Evolutionary conservation across 1,284 basidiomycete genomes (phyloP), one percentile per base, ranked within the genome.

Genomic region (Mycena citricolor): DNA sequence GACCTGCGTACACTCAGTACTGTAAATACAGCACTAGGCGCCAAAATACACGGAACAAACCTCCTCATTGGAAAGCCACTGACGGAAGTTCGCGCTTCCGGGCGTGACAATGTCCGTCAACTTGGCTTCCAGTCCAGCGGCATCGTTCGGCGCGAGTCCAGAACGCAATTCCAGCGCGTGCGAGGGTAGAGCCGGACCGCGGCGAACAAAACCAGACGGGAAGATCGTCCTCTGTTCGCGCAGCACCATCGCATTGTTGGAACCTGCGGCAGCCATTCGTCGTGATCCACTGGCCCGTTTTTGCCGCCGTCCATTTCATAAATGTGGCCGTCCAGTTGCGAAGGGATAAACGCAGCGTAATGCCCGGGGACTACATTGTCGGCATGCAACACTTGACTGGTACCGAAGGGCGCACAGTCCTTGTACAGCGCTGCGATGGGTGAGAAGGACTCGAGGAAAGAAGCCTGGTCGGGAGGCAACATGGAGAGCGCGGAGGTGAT

Each of bases 161-260:
- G 39, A 22, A 14, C 42, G 42, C n/a, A 44, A 59, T 41, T 68
- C 59, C 21, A 72, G 54, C 6, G 58, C 56, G 35, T 67, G 58
- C 25, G 63, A 61, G 10, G 54, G 40, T 10, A 68, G 63, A 8
- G 70, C 66, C 22, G 60, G 54, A 5, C 60, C 62, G 14, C 61
- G 57, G 8, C 57, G 52, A 31, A 58, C 52, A 65, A 71, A 73
- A 16, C 64, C 66, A 8, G 54, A 49, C 1, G 71, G 70, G n/a
- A n/a, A n/a, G n/a, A n/a, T n/a, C n/a, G n/a, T n/a, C n/a, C n/a
- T n/a, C n/a, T n/a, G n/a, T n/a, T n/a, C n/a, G n/a, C n/a, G n/a
- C n/a, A n/a, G n/a, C n/a, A n/a, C n/a, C n/a, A n/a, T n/a, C n/a
- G n/a, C n/a, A n/a, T n/a, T n/a, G n/a, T n/a, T n/a, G n/a, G n/a